Evolutionary conservation across 768 basidiomycete species (phyloP).

Genomic region (Mycena venus): DNA sequence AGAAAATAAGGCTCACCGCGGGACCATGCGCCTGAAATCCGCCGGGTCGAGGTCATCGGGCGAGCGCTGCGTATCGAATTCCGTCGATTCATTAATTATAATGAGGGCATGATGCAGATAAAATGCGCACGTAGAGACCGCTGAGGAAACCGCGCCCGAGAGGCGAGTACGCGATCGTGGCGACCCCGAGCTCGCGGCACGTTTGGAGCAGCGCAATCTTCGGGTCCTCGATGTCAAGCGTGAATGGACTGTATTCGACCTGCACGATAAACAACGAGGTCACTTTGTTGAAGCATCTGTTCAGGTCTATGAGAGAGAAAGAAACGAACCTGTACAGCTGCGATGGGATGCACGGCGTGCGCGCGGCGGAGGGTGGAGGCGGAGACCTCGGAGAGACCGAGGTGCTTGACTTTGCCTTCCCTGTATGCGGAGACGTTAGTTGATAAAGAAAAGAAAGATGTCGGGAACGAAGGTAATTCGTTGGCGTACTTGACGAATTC

Average conservation of each 20-base stretch:
- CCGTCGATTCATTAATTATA: not conserved
- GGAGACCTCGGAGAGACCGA: slow-evolving; percentile 68
- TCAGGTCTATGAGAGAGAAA: too few species aligned
- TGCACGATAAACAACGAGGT: too few species aligned
- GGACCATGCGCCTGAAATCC: slow-evolving; percentile 45
- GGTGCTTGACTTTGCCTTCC: slow-evolving; percentile 60
- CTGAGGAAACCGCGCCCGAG: slow-evolving; percentile 67
- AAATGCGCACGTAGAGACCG: slow-evolving; percentile 52
- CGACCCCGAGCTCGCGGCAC: slow-evolving; percentile 62
- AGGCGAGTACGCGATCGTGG: slow-evolving; percentile 65
- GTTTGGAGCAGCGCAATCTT: slow-evolving; percentile 57
- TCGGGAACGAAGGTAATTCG: too few species aligned
- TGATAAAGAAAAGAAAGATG: too few species aligned
- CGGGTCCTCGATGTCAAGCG: slow-evolving; percentile 60
- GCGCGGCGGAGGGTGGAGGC: slow-evolving; percentile 63
- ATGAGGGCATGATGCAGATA: too few species aligned
- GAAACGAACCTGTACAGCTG: slow-evolving; percentile 64
- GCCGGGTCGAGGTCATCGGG: slow-evolving; percentile 46
- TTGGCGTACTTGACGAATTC: slow-evolving; percentile 67
- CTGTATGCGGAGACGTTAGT: too few species aligned
- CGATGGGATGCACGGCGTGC: slow-evolving; percentile 62
- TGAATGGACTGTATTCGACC: slow-evolving; percentile 66
- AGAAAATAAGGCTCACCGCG: slow-evolving; percentile 25
- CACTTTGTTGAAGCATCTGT: too few species aligned
- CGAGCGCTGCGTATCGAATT: slow-evolving; percentile 38